These are phyloP conservation scores for Suhomyces ambrosiae DNA, from an alignment of 1,139 yeast genomes.

Conservation along the genomic window DNA sequence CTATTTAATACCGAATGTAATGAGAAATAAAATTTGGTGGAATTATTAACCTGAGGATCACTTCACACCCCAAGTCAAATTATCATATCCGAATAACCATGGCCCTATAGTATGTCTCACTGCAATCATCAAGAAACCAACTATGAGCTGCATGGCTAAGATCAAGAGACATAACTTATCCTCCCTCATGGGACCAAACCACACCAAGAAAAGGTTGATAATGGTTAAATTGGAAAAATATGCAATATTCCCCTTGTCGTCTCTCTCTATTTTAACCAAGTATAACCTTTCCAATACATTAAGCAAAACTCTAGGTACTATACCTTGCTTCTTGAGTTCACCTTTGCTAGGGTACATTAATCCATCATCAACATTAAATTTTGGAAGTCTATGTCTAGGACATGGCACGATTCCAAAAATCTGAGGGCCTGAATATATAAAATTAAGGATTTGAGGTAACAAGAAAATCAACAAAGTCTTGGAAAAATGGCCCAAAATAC, in stretches of 20 bases:
- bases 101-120: slow-evolving; percentile 87
- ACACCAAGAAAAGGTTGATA: slow-evolving; percentile 77
- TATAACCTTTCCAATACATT: slow-evolving; percentile 42
- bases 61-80: slow-evolving; percentile 55
- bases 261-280: slow-evolving; percentile 51
- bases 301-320: slow-evolving; percentile 31
- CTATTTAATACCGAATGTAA: no score
- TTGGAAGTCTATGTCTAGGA: slow-evolving; percentile 93
- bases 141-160: slow-evolving; percentile 58
- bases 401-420: slow-evolving; percentile 84
- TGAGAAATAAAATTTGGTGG: no score
- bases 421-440: slow-evolving; percentile 88
- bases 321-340: slow-evolving; percentile 21
- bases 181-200: slow-evolving; percentile 90
- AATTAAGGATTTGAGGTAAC: slow-evolving; percentile 88
- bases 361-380: slow-evolving; percentile 66
- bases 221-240: slow-evolving; percentile 82
- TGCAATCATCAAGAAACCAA: slow-evolving; percentile 68
- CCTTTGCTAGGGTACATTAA: slow-evolving; percentile 68
- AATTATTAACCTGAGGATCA: no score
- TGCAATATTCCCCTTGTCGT: slow-evolving; percentile 34
- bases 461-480: slow-evolving; percentile 85
- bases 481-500: slow-evolving; percentile 93
- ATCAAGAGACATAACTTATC: slow-evolving; percentile 67
- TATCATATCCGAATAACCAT: slow-evolving; percentile 86